Percentiles rank a stretch among this genome's conserved stretches.
Evolutionary conservation across 257 asterid genomes (phyloP).

Genomic region (Solanum sejunctum): DNA sequence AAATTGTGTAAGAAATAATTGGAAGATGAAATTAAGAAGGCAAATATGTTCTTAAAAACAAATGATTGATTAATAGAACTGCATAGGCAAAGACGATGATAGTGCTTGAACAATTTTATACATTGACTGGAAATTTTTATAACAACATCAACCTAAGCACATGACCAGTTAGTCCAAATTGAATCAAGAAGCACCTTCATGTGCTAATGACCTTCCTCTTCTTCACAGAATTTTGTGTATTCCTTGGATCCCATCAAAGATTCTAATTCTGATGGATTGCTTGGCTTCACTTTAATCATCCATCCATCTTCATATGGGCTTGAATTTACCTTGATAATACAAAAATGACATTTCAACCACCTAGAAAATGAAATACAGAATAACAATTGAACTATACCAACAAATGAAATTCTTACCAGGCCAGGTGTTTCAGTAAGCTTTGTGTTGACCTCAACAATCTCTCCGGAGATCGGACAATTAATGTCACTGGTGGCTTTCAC

Average conservation of each 20-base stretch:
- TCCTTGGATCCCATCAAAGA: conserved; percentile 54
- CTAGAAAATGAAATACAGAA: neutral
- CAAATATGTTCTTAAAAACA: neutral
- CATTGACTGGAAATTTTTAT: neutral
- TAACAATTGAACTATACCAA: neutral
- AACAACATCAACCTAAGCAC: neutral
- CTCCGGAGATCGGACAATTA: conserved; percentile 84
- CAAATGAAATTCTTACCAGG: conserved; percentile 28
- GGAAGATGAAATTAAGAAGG: neutral
- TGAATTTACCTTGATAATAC: conserved; percentile 39
- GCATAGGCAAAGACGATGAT: neutral
- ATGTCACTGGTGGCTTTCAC: conserved; percentile 88
- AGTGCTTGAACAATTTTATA: neutral
- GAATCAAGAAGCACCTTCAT: neutral
- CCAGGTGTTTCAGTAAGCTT: conserved; percentile 63
- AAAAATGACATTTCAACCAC: neutral
- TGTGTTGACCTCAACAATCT: conserved; percentile 62
- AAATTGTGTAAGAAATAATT: neutral
- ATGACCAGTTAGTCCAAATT: conserved; percentile 5
- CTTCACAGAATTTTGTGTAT: conserved; percentile 83
- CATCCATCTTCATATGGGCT: conserved; percentile 92
- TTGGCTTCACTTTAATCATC: conserved; percentile 91
- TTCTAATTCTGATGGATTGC: conserved; percentile 48
- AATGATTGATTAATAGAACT: neutral
- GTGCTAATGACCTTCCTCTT: conserved; percentile 35